These are phyloP conservation scores for Aspergillus fumigatiaffinis DNA, from an alignment of 2,329 filamentous ascomycete genomes.

Conservation along the genomic window DNA sequence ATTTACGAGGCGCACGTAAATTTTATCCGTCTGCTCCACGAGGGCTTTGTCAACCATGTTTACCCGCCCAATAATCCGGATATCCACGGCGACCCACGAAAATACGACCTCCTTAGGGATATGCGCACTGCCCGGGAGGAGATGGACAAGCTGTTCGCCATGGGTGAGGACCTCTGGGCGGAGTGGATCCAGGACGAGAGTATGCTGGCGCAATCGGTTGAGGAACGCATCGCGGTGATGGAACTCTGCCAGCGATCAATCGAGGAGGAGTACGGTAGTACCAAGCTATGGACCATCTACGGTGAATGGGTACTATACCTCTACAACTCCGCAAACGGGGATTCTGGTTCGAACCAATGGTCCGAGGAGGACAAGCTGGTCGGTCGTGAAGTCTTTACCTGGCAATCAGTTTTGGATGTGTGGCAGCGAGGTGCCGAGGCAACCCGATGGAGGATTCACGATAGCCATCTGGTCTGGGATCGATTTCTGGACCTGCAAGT, in stretches of 20 bases:
- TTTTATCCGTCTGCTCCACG: slow-evolving; percentile 46
- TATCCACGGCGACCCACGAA: slow-evolving; percentile 42
- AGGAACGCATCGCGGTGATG: slow-evolving; percentile 57
- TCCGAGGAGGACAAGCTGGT: slow-evolving; percentile 56
- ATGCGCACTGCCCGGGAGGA: slow-evolving; percentile 49
- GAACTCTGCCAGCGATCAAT: slow-evolving; percentile 58
- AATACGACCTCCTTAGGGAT: slow-evolving; percentile 46
- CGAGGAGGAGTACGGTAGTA: slow-evolving; percentile 58
- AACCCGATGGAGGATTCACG: slow-evolving; percentile 58
- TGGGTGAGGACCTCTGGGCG: slow-evolving; percentile 61
- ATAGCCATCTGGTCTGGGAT: slow-evolving; percentile 61
- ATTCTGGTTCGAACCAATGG: slow-evolving; percentile 38
- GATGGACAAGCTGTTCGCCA: slow-evolving; percentile 60
- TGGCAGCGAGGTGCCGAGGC: slow-evolving; percentile 55
- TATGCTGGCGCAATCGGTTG: slow-evolving; percentile 51
- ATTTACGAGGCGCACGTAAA: slow-evolving; percentile 45
- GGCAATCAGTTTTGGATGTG: slow-evolving; percentile 52
- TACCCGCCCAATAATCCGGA: slow-evolving; percentile 44
- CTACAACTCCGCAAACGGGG: slow-evolving; percentile 49
- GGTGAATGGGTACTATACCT: slow-evolving; percentile 58
- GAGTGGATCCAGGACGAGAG: slow-evolving; percentile 63
- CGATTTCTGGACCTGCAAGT: slow-evolving; percentile 54
- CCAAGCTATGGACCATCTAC: slow-evolving; percentile 59
- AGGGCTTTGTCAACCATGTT: slow-evolving; percentile 45
- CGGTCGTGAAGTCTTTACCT: slow-evolving; percentile 57